Percentiles rank a stretch among this genome's conserved stretches.
Conservation (phyloP, 768 basidiomycete species). For the Panaeolus papilionaceus region DNA sequence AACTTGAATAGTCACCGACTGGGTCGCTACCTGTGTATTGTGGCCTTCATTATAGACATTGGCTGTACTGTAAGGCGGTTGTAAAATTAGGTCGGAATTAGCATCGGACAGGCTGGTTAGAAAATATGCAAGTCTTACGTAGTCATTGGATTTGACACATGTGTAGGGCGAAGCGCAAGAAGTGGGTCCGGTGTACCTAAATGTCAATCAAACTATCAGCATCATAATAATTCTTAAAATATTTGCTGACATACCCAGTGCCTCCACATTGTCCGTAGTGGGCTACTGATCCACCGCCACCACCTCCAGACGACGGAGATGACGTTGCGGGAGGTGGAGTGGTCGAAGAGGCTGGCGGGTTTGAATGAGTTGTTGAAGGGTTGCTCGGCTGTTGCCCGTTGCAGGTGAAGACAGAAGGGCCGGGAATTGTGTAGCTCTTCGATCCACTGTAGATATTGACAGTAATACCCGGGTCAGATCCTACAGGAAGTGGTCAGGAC, state of each 20-base stretch:
- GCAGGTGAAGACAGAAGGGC: conserved; percentile 7
- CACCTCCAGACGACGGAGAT: conserved; percentile 20
- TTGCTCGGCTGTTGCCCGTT: not conserved
- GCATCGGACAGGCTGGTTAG: not conserved
- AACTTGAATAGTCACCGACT: too few relatives aligned
- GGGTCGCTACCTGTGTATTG: not conserved
- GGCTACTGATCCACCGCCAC: conserved; percentile 22
- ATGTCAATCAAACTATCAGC: not conserved
- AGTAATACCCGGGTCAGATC: conserved; percentile 15
- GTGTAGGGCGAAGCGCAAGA: conserved; percentile 26
- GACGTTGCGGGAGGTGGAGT: conserved; percentile 16
- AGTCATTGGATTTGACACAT: conserved; percentile 17
- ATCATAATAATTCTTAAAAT: not conserved
- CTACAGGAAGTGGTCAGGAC: not conserved
- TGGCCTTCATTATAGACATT: not conserved
- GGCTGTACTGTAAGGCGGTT: conserved; percentile 7
- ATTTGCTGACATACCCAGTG: conserved; percentile 22
- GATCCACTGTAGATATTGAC: conserved; percentile 15
- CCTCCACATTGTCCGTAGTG: conserved; percentile 33
- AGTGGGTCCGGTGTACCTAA: conserved; percentile 25
- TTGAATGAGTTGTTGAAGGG: not conserved
- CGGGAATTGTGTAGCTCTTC: conserved; percentile 14
- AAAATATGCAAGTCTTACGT: not conserved
- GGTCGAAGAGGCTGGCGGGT: not conserved
- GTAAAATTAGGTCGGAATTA: not conserved